Base-by-base conservation (phyloP, 2,329 filamentous ascomycete species). In the Furcasterigmium sp. region DNA sequence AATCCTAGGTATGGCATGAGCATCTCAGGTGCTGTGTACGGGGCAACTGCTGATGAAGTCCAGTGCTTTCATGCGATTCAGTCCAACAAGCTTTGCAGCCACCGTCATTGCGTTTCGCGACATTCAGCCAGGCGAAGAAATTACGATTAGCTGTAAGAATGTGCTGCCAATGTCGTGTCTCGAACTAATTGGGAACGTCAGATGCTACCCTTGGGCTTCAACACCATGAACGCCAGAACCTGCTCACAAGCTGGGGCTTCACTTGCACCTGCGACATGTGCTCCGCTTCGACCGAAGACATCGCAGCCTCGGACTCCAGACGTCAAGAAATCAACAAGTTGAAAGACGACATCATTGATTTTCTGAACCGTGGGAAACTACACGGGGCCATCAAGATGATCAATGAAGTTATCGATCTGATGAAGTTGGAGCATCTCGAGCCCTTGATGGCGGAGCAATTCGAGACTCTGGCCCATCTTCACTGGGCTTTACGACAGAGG, bases 281-380 rank as follows among this genome's bases (percentile, higher is more conserved):
- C 44, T 50, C 46, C 11, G 53, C 53, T 19, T 50, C 55, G 1
- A 51, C 53, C 26, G 47, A 48, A 1, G 55, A 53, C 11, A 37
- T 54, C 19, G 69, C 53, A 8, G 54, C 49, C 2, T 60, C 58
- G 11, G 58, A 61, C 39, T 55, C 51, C 41, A 54, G 57, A 8
- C 51, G 56, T n/a, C 35, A 39, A 21, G 53, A 55, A 41, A 56
- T 60, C 30, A 48, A 46, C 15, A 39, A 39, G 36, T 36, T 57
- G 32, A 53, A 56, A 18, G 28, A 46, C 18, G 49, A 53, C 8
- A 46, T 57, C 6, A 36, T 57, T 17, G 44, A 53, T n/a, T 53
- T 52, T 6, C 48, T 59, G 18, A 46, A 48, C 5, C 46, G 40
- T 5, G 43, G 51, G 42, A 53, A 58, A 30, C 51, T 53, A 19